phyloP scores from a whole-genome alignment of 2,329 filamentous ascomycete genomes.

The Trichophyton benhamiae region DNA sequence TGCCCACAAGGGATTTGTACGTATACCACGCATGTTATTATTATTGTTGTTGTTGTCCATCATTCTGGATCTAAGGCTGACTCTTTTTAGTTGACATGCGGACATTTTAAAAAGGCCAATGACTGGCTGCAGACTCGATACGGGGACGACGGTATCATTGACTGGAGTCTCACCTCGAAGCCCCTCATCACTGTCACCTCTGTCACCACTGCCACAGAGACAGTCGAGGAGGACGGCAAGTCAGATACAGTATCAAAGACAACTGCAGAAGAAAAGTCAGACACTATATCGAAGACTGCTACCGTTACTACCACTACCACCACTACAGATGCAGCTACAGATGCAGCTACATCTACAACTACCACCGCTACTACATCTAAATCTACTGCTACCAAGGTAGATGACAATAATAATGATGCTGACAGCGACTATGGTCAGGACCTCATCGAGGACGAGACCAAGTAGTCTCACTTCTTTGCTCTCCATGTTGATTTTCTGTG shows the following conservation, averaged over 20 bases:
- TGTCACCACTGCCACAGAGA: neutral
- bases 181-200: neutral
- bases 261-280: neutral
- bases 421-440: slow-evolving; percentile 1
- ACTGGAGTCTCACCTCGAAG: slow-evolving; percentile 54
- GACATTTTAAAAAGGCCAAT: slow-evolving; percentile 39
- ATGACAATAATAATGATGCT: neutral
- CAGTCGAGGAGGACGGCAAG: neutral
- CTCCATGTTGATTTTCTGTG: neutral
- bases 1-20: slow-evolving; percentile 63
- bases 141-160: slow-evolving; percentile 65
- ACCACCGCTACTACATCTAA: neutral
- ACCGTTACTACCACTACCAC: neutral
- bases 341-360: neutral
- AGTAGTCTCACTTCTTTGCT: neutral
- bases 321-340: neutral
- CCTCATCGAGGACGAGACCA: neutral
- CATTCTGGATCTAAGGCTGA: neutral
- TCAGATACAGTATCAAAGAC: neutral
- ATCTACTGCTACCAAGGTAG: neutral
- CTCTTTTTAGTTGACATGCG: slow-evolving; percentile 29
- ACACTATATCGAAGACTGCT: too few species aligned
- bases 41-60: neutral
- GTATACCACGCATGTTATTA: slow-evolving; percentile 21
- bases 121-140: slow-evolving; percentile 66